Base-by-base conservation (phyloP, 116 monocot genomes). In the Papilionanthe hybrid region DNA sequence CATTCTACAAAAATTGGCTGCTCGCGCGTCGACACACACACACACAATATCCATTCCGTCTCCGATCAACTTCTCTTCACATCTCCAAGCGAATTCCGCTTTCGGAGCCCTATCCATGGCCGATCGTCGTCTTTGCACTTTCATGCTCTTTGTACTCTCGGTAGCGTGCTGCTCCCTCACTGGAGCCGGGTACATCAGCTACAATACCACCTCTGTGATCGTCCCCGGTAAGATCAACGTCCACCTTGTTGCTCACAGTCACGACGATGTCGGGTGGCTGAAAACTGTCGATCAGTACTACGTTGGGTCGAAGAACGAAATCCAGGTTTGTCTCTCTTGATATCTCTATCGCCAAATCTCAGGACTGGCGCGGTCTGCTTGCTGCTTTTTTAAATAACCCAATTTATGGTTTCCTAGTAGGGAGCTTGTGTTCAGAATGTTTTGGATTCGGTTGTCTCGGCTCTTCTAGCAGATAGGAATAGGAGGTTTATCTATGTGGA, bases 231-330 rank as follows among this genome's bases (percentile, higher is more conserved):
- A 95, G 93, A 86, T 99, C 82, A 99, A 95, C 78, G 99, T 95
- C 25, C 95, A 99, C 84, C 79, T 99, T 58, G 99, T 99, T 41
- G 77, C 99, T 23, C 99, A 99, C 91, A 88, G 90, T n/a, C 99
- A 99, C 88, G 99, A 95, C 78, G 99, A 99, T 78, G 99, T 99
- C 49, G 99, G 99, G 1, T 99, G 95, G 99, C 89, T 99, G 82
- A 99, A 99, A 89, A 99, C 99, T 78, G 78, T 99, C 30, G 99
- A 99, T 78, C 95, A 99, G 93, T 99, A 99, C 90, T 99, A 93
- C 83, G 95, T 95, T 55, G 95, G 95, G 3, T 99, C 99, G 58
- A 99, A 92, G 80, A 99, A 99, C 83, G 92, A 91, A 81, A 99
- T 99, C 72, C 95, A 93, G 90, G 99, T 91, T 43, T 73, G 19